Percentiles rank a stretch among this genome's conserved stretches.
phyloP scores from a whole-genome alignment of 1,284 basidiomycete species.

The Cutaneotrichosporon sp. region DNA sequence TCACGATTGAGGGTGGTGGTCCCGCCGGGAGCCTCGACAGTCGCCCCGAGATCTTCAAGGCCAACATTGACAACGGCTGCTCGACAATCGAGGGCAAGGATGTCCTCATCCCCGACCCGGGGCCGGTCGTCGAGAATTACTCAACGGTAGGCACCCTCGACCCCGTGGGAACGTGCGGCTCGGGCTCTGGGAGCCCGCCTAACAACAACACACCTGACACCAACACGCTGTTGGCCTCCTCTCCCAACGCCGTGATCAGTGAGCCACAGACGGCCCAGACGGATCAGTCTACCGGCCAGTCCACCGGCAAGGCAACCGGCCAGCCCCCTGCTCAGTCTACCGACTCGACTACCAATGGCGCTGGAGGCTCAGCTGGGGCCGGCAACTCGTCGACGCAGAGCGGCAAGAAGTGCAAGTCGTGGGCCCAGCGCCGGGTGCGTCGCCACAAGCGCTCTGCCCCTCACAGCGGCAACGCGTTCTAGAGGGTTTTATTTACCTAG shows the following conservation, averaged over 20 bases:
- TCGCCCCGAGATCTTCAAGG: constrained; percentile 44
- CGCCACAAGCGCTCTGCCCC: neutral
- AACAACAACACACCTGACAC: too few species aligned
- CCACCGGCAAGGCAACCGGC: too few species aligned
- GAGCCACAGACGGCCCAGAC: too few species aligned
- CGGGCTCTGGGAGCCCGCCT: neutral
- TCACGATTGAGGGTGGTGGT: constrained; percentile 41
- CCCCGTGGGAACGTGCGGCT: too few species aligned
- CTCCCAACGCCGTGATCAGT: too few species aligned
- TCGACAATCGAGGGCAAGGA: constrained; percentile 26
- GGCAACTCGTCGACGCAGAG: neutral
- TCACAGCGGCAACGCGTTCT: neutral
- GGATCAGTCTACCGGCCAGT: too few species aligned
- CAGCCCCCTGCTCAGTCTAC: too few species aligned
- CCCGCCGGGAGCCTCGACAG: constrained; percentile 10
- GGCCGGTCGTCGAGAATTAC: constrained; percentile 9
- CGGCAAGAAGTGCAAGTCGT: neutral
- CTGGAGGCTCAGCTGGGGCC: too few species aligned
- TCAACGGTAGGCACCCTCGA: too few species aligned
- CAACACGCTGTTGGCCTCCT: too few species aligned
- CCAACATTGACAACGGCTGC: constrained; percentile 46
- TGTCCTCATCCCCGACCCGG: constrained; percentile 18
- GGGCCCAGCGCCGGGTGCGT: neutral
- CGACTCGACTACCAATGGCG: too few species aligned
- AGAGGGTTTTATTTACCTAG: neutral